phyloP scores from a whole-genome alignment of 345 rosid genomes.

The Alliaria petiolata region DNA sequence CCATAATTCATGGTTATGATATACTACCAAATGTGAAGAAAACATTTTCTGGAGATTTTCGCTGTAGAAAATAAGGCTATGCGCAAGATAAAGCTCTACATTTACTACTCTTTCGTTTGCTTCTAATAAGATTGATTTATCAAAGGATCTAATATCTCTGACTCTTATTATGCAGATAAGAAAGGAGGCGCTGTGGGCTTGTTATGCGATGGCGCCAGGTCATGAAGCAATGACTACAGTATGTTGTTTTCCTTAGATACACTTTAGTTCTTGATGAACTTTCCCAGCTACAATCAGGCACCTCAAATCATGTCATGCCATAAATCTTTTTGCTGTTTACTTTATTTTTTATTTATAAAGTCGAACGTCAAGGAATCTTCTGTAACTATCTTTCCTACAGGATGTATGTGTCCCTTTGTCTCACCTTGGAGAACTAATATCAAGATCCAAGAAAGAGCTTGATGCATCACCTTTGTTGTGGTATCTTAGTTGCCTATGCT shows the following conservation, averaged over 20 bases:
- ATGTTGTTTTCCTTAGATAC: constrained; percentile 19
- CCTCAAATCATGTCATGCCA: not conserved
- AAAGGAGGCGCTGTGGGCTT: constrained; percentile 92
- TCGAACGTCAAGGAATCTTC: not conserved
- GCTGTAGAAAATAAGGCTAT: not conserved
- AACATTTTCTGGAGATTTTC: not conserved
- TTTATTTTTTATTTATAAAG: not conserved
- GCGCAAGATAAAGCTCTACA: not conserved
- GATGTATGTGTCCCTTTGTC: constrained; percentile 95
- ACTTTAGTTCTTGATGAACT: not conserved
- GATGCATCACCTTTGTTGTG: constrained; percentile 69
- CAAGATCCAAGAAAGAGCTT: constrained; percentile 67
- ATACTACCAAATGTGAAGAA: not conserved
- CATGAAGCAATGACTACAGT: constrained; percentile 85
- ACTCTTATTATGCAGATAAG: constrained; percentile 53
- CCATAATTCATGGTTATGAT: not conserved
- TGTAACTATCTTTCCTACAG: constrained; percentile 36
- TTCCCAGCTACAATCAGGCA: not conserved
- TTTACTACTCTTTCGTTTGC: not conserved
- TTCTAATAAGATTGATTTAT: not conserved
- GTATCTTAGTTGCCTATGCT: constrained; percentile 32
- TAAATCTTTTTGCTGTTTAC: not conserved
- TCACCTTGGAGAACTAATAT: constrained; percentile 68
- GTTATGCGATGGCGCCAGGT: constrained; percentile 84
- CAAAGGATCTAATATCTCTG: not conserved